Percentiles rank a stretch among this genome's conserved stretches.
phyloP scores from a whole-genome alignment of 2,329 filamentous ascomycete species.

The Aspergillus ruber region DNA sequence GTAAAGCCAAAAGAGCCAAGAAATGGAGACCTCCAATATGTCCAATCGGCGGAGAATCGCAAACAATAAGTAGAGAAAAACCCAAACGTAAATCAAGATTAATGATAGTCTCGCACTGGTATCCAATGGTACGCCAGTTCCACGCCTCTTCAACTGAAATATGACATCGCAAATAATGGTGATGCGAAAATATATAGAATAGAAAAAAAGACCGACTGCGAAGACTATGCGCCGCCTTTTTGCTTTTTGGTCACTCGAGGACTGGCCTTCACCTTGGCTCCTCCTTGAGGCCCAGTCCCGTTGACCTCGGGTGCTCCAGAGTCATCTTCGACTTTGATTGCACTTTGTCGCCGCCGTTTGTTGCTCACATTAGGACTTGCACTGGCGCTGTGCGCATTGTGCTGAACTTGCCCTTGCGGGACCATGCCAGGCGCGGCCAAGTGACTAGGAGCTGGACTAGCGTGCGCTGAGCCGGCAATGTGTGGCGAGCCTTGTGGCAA shows the following conservation, averaged over 20 bases:
- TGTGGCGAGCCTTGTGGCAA: conserved; percentile 48
- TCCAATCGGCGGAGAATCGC: conserved; percentile 9
- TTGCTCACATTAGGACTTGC: conserved; percentile 56
- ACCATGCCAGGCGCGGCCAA: conserved; percentile 48
- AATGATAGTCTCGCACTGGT: conserved; percentile 16
- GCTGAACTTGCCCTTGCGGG: conserved; percentile 51
- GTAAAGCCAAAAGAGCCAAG: conserved; percentile 1
- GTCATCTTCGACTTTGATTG: conserved; percentile 56
- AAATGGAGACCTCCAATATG: conserved; percentile 15
- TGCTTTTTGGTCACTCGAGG: conserved; percentile 43
- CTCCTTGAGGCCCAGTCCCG: conserved; percentile 29
- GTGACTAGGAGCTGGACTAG: conserved; percentile 41
- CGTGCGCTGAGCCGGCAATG: conserved; percentile 46
- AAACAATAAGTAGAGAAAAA: conserved; percentile 10
- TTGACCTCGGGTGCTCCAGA: conserved; percentile 44
- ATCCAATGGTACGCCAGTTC: conserved; percentile 26
- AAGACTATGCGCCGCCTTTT: conserved; percentile 34
- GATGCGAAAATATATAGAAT: conserved; percentile 6
- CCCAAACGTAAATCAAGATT: not conserved
- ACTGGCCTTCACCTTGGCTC: conserved; percentile 42
- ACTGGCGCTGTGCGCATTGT: conserved; percentile 52
- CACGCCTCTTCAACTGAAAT: conserved; percentile 13
- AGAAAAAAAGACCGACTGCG: conserved; percentile 2
- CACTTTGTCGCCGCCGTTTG: conserved; percentile 54
- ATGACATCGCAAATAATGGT: conserved; percentile 8